These are phyloP conservation scores for Arabidopsis lyrata DNA, from an alignment of 441 rosid species.

Conservation along the genomic window DNA sequence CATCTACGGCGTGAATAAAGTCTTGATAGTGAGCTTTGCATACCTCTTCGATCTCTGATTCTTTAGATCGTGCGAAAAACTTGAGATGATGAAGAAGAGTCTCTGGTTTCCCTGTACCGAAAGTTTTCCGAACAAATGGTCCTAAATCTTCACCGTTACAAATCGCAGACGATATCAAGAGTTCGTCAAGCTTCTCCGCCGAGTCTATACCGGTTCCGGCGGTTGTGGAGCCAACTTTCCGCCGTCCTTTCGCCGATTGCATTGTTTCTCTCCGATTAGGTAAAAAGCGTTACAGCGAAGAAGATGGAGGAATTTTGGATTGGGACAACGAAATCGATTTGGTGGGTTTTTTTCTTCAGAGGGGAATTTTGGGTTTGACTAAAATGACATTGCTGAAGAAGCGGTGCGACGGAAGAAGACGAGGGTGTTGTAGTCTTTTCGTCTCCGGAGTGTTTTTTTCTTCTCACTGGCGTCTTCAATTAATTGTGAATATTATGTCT, in stretches of 20 bases:
- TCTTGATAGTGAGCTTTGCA: slow-evolving; percentile 98
- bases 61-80: slow-evolving; percentile 84
- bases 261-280: slow-evolving; percentile 44
- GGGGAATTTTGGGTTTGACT: slow-evolving; percentile 42
- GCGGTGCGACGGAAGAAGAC: slow-evolving; percentile 15
- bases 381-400: slow-evolving; percentile 45
- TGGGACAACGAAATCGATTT: slow-evolving; percentile 35
- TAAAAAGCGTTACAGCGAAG: slow-evolving; percentile 29
- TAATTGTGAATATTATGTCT: slow-evolving; percentile 29
- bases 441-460: not conserved
- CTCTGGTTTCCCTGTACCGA: slow-evolving; percentile 87
- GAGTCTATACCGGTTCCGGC: slow-evolving; percentile 65
- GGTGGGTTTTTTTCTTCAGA: slow-evolving; percentile 27
- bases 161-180: slow-evolving; percentile 87
- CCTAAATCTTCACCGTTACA: slow-evolving; percentile 95
- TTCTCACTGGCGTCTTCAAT: slow-evolving; percentile 32
- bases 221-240: slow-evolving; percentile 63
- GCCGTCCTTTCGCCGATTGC: slow-evolving; percentile 73
- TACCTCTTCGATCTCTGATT: slow-evolving; percentile 96
- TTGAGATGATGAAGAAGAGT: slow-evolving; percentile 87
- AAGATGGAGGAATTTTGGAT: slow-evolving; percentile 31
- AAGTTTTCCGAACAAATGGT: slow-evolving; percentile 84
- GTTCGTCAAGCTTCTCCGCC: slow-evolving; percentile 81
- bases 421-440: slow-evolving; percentile 44
- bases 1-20: slow-evolving; percentile 96